Evolutionary conservation across 164 flowering plant genomes (phyloP).

Genomic region (Kingdonia uniflora): DNA sequence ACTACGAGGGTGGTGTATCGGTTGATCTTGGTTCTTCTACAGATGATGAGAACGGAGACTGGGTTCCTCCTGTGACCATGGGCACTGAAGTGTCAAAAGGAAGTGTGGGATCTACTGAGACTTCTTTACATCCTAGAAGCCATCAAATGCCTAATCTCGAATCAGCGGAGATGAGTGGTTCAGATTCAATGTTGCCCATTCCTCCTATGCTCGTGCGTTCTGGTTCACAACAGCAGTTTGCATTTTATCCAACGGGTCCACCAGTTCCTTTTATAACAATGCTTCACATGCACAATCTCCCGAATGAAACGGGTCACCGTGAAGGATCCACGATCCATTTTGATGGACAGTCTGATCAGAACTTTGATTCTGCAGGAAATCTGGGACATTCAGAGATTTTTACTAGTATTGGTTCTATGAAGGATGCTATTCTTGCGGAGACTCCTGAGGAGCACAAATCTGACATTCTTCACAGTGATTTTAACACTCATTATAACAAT

Average conservation of each 20-base stretch:
- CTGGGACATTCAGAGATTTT: slow-evolving; percentile 37
- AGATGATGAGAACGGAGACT: slow-evolving; percentile 53
- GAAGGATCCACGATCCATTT: slow-evolving; percentile 42
- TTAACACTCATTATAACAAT: slow-evolving; percentile 78
- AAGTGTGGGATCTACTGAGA: slow-evolving; percentile 26
- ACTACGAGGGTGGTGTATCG: slow-evolving; percentile 16
- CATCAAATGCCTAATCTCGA: slow-evolving; percentile 48
- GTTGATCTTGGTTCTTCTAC: slow-evolving; percentile 33
- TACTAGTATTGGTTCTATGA: slow-evolving; percentile 19
- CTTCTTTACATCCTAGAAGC: slow-evolving; percentile 29
- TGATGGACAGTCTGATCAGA: slow-evolving; percentile 42
- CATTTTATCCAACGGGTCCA: slow-evolving; percentile 89
- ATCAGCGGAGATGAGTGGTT: slow-evolving; percentile 43
- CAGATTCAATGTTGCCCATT: slow-evolving; percentile 56
- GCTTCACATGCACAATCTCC: slow-evolving; percentile 62
- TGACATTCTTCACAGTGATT: slow-evolving; percentile 88
- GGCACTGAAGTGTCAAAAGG: slow-evolving; percentile 34
- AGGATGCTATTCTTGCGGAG: slow-evolving; percentile 26
- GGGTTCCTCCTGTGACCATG: slow-evolving; percentile 28
- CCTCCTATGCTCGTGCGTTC: slow-evolving; percentile 56
- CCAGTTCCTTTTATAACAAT: slow-evolving; percentile 80
- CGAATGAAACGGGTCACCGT: slow-evolving; percentile 37
- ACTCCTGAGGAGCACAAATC: slow-evolving; percentile 38
- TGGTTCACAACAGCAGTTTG: slow-evolving; percentile 46
- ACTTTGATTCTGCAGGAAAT: slow-evolving; percentile 33